phyloP scores from a whole-genome alignment of 2,329 filamentous ascomycete genomes.

The Diaporthe sp. region DNA sequence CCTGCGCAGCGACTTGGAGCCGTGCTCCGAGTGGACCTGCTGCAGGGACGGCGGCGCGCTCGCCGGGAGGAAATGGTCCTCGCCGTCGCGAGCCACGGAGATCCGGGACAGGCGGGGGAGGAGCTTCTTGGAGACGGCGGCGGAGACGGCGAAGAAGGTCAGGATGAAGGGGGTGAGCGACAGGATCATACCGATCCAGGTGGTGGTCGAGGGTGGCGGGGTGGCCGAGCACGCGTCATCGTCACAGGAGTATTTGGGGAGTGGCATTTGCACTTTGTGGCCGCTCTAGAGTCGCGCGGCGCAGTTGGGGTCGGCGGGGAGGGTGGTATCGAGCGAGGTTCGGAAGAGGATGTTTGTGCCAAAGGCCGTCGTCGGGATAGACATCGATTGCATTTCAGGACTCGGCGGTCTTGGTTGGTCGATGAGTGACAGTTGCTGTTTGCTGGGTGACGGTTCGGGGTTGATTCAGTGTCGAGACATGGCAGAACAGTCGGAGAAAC shows the following conservation, averaged over 20 bases:
- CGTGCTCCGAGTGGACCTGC: constrained; percentile 69
- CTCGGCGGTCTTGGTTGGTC: constrained; percentile 9
- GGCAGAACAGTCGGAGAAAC: neutral
- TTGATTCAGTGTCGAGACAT: constrained; percentile 16
- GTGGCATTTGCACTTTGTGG: constrained; percentile 25
- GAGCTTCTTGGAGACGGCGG: constrained; percentile 73
- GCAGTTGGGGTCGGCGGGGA: constrained; percentile 6
- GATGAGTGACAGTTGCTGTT: neutral
- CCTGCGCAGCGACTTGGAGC: constrained; percentile 60
- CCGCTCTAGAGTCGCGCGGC: constrained; percentile 1
- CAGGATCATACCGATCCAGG: constrained; percentile 57
- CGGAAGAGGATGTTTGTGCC: constrained; percentile 10
- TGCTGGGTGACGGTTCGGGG: constrained; percentile 5
- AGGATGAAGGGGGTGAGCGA: constrained; percentile 77
- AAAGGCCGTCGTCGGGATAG: constrained; percentile 20
- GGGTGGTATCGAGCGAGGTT: constrained; percentile 14
- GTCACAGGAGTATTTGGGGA: constrained; percentile 61
- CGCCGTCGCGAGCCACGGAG: constrained; percentile 61
- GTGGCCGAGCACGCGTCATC: constrained; percentile 66
- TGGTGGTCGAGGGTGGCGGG: constrained; percentile 53
- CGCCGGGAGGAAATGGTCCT: constrained; percentile 70
- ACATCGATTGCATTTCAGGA: constrained; percentile 26
- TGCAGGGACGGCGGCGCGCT: constrained; percentile 70
- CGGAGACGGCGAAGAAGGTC: constrained; percentile 73
- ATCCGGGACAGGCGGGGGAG: constrained; percentile 77